Evolutionary conservation across 352 stramenopile species (phyloP).

Genomic region (Pythium dissimile): DNA sequence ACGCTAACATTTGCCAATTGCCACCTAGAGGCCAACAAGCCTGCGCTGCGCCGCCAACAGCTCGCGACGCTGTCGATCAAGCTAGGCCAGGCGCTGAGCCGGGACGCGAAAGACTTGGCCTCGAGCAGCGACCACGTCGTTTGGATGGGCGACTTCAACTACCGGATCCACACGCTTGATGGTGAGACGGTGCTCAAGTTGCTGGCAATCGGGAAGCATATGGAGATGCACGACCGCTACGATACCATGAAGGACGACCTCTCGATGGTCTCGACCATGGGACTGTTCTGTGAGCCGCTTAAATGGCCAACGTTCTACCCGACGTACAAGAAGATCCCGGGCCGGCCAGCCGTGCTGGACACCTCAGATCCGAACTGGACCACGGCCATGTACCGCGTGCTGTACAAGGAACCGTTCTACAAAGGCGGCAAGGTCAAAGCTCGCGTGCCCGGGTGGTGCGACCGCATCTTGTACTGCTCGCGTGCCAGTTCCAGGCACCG

Average conservation of each 20-base stretch:
- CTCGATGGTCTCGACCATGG: slow-evolving; percentile 27
- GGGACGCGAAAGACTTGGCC: slow-evolving; percentile 31
- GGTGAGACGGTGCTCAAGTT: slow-evolving; percentile 44
- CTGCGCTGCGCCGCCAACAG: slow-evolving; percentile 47
- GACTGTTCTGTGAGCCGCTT: slow-evolving; percentile 42
- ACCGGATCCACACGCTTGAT: slow-evolving; percentile 51
- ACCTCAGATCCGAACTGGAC: slow-evolving; percentile 41
- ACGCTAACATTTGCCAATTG: slow-evolving; percentile 69
- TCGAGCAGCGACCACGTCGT: slow-evolving; percentile 69
- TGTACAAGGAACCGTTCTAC: slow-evolving; percentile 68
- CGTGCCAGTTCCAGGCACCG: slow-evolving; percentile 3
- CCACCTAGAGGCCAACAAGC: slow-evolving; percentile 64
- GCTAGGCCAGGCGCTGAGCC: slow-evolving; percentile 40
- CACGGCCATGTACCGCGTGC: slow-evolving; percentile 44
- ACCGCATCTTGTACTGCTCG: slow-evolving; percentile 64
- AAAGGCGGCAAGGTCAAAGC: slow-evolving; percentile 63
- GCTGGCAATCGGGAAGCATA: slow-evolving; percentile 33
- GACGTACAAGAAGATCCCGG: slow-evolving; percentile 73
- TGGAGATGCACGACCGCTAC: slow-evolving; percentile 64
- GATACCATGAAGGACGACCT: slow-evolving; percentile 67
- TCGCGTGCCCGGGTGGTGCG: slow-evolving; percentile 62
- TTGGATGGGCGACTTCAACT: slow-evolving; percentile 84
- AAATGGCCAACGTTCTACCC: slow-evolving; percentile 75
- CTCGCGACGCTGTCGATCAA: slow-evolving; percentile 40
- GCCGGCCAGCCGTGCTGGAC: slow-evolving; percentile 24